These are phyloP conservation scores for Penicillium steckii DNA, from an alignment of 495 filamentous ascomycete genomes.

Conservation along the genomic window DNA sequence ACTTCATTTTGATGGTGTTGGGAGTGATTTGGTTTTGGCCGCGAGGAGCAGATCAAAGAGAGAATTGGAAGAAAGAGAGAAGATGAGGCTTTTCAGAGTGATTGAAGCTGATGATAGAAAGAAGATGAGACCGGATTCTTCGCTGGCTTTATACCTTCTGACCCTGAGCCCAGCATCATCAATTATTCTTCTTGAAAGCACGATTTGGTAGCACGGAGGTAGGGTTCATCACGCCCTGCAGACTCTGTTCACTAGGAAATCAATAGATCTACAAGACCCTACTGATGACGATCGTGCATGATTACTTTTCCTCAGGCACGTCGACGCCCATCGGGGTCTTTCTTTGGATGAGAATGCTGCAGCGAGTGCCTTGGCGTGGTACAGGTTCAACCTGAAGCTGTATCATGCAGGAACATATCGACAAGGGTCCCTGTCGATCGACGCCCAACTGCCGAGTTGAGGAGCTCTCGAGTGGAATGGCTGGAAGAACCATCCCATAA, in stretches of 20 bases:
- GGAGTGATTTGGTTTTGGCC: background rate
- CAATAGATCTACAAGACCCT: slow-evolving; percentile 2
- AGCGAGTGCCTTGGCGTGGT: background rate
- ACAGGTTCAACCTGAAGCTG: slow-evolving; percentile 4
- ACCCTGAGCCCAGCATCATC: background rate
- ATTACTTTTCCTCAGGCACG: slow-evolving; percentile 1
- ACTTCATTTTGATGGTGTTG: slow-evolving; percentile 37
- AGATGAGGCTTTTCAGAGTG: slow-evolving; percentile 5
- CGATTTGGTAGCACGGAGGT: background rate
- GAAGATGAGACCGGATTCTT: background rate
- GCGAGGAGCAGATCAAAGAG: slow-evolving; percentile 3
- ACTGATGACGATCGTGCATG: slow-evolving; percentile 1
- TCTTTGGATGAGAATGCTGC: background rate
- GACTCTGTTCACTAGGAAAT: background rate
- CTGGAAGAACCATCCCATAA: background rate
- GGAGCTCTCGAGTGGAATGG: background rate
- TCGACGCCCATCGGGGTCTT: background rate
- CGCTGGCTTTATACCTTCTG: slow-evolving; percentile 19
- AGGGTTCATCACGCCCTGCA: too few relatives aligned
- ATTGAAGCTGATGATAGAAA: slow-evolving; percentile 12
- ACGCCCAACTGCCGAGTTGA: background rate
- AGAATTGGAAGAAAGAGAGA: slow-evolving; percentile 6
- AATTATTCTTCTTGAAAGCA: background rate
- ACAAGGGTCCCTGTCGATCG: slow-evolving; percentile 5
- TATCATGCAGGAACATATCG: slow-evolving; percentile 1